Percentiles rank a stretch among this genome's conserved stretches.
These are phyloP conservation scores for Pyricularia pennisetigena DNA, from an alignment of 2,329 filamentous ascomycete genomes.

Conservation along the genomic window DNA sequence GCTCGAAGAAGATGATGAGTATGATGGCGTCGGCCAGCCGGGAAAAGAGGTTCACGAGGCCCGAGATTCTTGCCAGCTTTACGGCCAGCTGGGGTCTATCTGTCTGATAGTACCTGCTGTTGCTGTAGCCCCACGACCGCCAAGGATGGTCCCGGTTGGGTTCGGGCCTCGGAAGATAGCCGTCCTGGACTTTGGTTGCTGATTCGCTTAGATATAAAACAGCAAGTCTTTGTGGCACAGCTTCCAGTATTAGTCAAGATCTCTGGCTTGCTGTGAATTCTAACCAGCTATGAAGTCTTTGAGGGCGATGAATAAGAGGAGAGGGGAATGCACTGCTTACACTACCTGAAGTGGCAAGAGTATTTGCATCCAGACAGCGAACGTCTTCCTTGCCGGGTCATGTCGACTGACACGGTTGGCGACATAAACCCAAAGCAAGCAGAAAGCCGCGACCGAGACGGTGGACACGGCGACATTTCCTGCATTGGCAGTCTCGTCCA, in stretches of 20 bases:
- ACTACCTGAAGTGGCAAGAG: neutral
- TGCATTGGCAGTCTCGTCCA: neutral
- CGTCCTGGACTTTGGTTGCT: neutral
- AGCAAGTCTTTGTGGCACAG: neutral
- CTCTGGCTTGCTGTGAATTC: neutral
- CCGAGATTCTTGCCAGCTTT: neutral
- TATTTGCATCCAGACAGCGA: neutral
- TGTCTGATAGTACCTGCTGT: no score
- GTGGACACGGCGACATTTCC: neutral
- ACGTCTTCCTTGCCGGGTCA: neutral
- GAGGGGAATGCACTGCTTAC: neutral
- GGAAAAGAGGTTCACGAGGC: slow-evolving; percentile 4
- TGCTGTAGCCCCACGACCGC: no score
- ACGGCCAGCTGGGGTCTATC: no score
- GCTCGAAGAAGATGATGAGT: slow-evolving; percentile 14
- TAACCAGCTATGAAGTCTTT: neutral
- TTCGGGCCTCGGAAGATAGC: no score
- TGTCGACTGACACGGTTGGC: neutral
- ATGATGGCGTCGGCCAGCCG: slow-evolving; percentile 8
- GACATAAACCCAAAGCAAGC: neutral
- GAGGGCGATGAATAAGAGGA: no score
- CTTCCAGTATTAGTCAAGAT: neutral
- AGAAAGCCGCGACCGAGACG: neutral
- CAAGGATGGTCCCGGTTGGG: no score
- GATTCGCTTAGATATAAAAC: neutral